Base-by-base conservation (phyloP, 257 asterid species). In the Henckelia pumila region DNA sequence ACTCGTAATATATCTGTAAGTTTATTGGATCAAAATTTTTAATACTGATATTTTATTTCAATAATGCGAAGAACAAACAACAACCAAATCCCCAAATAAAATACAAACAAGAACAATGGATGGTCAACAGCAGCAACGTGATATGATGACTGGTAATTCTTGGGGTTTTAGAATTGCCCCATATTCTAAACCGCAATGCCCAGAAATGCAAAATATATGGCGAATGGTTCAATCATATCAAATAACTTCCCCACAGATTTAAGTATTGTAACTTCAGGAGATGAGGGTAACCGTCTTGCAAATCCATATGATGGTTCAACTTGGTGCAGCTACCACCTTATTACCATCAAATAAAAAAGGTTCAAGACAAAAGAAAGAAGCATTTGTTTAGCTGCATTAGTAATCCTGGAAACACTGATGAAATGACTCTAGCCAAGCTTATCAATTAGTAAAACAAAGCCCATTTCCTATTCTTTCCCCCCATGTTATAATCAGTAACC, bases 1-100 rank as follows among this genome's bases (percentile, higher is more conserved):
- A 25, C 85, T 79, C n/a, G 92, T 84, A 68, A 84, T 69, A 68
- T 88, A 86, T 74, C 99, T 93, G 94, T 66, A 79, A 55, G 67
- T 67, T 73, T 56, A 20, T 26, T 65, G 68, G 61, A 73, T 63
- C 56, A 75, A 72, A 63, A 59, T 73, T 65, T 58, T 37, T 29
- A n/a, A 49, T 65, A 35, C 9, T 62, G 40, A 40, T 16, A 66
- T 3, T 53, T 7, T 40, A 66, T 47, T 37, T 50, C 25, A 21
- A 67, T 9, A 37, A 63, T 47, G 68, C 61, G 47, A 59, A 72
- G 24, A 37, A 19, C 49, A n/a, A 67, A 28, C 68, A 60, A 56
- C 22, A 29, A 29, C 25, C 23, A 30, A 24, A 28, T 64, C 62
- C 30, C 21, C 59, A 13, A 32, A 50, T 35, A 28, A 23, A 17